Conservation (phyloP, 352 stramenopile species). For the Achlya hypogyna region DNA sequence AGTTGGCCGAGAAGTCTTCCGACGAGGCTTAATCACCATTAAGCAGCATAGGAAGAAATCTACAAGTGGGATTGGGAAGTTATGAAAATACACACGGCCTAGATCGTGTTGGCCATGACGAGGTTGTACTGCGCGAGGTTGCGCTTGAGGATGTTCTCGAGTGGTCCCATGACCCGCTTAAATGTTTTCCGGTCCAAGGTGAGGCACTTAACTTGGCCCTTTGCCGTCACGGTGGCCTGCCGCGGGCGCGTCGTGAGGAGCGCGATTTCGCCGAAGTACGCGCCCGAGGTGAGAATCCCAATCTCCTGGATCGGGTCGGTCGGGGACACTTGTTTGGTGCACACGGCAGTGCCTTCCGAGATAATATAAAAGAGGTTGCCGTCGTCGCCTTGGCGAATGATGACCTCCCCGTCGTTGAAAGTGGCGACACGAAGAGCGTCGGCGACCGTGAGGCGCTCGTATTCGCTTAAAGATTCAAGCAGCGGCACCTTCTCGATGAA, state of each 20-base stretch:
- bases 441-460: constrained; percentile 83
- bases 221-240: constrained; percentile 81
- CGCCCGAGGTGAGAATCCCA: constrained; percentile 80
- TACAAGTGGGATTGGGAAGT: background rate
- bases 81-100: constrained; percentile 21
- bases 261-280: constrained; percentile 96
- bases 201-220: constrained; percentile 82
- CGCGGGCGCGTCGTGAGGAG: constrained; percentile 90
- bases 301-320: constrained; percentile 67
- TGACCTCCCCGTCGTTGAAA: constrained; percentile 82
- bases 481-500: constrained; percentile 86
- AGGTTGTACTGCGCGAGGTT: constrained; percentile 88
- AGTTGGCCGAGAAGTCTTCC: constrained; percentile 16
- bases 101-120: constrained; percentile 86
- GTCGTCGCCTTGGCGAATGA: constrained; percentile 85
- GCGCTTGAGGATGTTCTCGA: constrained; percentile 86
- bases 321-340: constrained; percentile 74
- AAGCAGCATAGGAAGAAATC: background rate
- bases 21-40: background rate
- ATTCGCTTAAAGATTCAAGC: constrained; percentile 84
- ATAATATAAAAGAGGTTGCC: constrained; percentile 89
- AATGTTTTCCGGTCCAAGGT: constrained; percentile 90
- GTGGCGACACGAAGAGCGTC: constrained; percentile 73
- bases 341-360: constrained; percentile 67
- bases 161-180: constrained; percentile 82